Conservation (phyloP, 148 eudicot species). For the Camellia lanceoleosa region DNA sequence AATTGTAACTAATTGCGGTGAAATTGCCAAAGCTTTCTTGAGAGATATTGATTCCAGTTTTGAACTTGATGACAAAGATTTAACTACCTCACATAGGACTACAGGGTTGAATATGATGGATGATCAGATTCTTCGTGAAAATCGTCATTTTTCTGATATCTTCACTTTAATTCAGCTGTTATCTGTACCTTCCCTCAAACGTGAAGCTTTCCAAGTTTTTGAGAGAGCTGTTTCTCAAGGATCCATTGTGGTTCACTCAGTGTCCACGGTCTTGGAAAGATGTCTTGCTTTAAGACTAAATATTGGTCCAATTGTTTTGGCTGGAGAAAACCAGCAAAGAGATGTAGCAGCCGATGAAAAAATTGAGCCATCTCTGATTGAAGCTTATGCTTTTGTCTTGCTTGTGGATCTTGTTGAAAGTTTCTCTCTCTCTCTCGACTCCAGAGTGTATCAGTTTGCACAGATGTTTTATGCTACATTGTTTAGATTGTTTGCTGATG, state of each 20-base stretch:
- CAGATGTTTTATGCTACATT: slow-evolving; percentile 60
- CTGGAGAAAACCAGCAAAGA: slow-evolving; percentile 50
- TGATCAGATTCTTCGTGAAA: slow-evolving; percentile 41
- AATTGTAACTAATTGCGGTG: slow-evolving; percentile 66
- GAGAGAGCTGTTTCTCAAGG: slow-evolving; percentile 74
- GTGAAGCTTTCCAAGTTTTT: slow-evolving; percentile 70
- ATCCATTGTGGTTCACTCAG: slow-evolving; percentile 55
- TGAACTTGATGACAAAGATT: slow-evolving; percentile 19
- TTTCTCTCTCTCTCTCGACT: slow-evolving; percentile 57
- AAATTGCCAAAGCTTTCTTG: slow-evolving; percentile 64
- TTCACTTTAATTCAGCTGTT: slow-evolving; percentile 67
- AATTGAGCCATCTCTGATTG: slow-evolving; percentile 12
- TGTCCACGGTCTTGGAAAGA: slow-evolving; percentile 73
- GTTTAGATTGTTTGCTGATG: slow-evolving; percentile 77
- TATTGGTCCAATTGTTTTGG: slow-evolving; percentile 35
- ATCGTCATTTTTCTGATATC: slow-evolving; percentile 56
- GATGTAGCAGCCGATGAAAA: slow-evolving; percentile 42
- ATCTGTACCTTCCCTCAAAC: slow-evolving; percentile 67
- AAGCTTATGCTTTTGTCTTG: slow-evolving; percentile 56
- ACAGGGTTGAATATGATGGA: slow-evolving; percentile 28
- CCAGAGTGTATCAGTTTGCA: slow-evolving; percentile 54
- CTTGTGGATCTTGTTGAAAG: slow-evolving; percentile 70
- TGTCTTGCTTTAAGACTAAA: slow-evolving; percentile 47
- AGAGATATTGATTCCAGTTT: slow-evolving; percentile 52
- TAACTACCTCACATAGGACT: slow-evolving; percentile 38